Conservation (phyloP, 345 rosid genomes). For the Eucalyptus camaldulensis region DNA sequence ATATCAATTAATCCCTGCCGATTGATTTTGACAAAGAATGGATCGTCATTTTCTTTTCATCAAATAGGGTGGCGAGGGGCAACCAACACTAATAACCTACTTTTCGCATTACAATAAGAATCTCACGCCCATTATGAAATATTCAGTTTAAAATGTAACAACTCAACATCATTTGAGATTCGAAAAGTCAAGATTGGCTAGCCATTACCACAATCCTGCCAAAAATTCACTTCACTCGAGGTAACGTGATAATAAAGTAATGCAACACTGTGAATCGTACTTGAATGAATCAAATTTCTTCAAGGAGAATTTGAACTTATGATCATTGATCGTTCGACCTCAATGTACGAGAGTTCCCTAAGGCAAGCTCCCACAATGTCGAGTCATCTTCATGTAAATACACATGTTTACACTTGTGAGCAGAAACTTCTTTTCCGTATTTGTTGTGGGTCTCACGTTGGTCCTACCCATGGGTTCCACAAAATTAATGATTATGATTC, state of each 20-base stretch:
- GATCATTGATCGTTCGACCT: neutral
- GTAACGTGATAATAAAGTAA: neutral
- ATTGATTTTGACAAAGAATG: neutral
- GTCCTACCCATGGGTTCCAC: neutral
- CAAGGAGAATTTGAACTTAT: neutral
- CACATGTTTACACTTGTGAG: neutral
- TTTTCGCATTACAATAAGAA: neutral
- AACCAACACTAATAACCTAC: neutral
- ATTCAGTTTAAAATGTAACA: neutral
- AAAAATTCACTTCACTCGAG: neutral
- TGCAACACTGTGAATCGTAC: neutral
- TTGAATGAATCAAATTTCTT: neutral
- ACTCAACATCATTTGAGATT: neutral
- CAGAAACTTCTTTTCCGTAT: neutral
- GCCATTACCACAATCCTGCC: neutral
- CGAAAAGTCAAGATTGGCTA: rapidly evolving
- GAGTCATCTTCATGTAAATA: neutral
- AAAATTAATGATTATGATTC: neutral
- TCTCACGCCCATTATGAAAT: neutral
- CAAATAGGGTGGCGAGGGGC: neutral
- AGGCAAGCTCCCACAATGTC: neutral
- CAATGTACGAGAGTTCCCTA: neutral
- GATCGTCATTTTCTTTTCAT: neutral
- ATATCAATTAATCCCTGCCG: neutral
- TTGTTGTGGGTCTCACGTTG: neutral